phyloP scores from a whole-genome alignment of 371 early-diverging fungal genomes.

The Syncephalis plumigaleata region DNA sequence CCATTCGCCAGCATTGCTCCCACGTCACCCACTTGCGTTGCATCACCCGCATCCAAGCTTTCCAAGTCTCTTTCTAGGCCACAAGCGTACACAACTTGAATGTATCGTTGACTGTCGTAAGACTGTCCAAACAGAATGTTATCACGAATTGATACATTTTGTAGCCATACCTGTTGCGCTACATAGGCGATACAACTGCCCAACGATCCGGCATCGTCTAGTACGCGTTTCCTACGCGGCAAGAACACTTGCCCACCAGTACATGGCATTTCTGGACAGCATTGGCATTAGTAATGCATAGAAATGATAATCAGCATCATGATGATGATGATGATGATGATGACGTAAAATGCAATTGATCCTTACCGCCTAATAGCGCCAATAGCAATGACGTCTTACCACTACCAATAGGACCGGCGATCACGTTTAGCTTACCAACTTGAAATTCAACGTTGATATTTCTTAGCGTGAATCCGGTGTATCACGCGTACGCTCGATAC shows the following conservation, averaged over 20 bases:
- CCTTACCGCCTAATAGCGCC: slow-evolving; percentile 48
- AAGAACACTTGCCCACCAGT: slow-evolving; percentile 21
- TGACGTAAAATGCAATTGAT: no score
- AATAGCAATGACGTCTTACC: slow-evolving; percentile 49
- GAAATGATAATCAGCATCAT: no score
- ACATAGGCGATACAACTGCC: slow-evolving; percentile 54
- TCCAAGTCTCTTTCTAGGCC: slow-evolving; percentile 57
- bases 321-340: no score
- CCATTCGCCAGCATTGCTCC: slow-evolving; percentile 60
- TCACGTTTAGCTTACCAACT: slow-evolving; percentile 28
- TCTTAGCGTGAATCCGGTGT: slow-evolving; percentile 19
- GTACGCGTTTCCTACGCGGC: slow-evolving; percentile 17
- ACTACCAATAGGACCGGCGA: slow-evolving; percentile 37
- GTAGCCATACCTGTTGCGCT: slow-evolving; percentile 76
- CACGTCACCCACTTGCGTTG: slow-evolving; percentile 84
- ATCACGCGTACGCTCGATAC: slow-evolving; percentile 10
- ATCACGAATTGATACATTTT: slow-evolving; percentile 63
- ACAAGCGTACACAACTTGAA: slow-evolving; percentile 37
- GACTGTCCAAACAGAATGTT: slow-evolving; percentile 71
- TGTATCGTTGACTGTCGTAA: slow-evolving; percentile 42
- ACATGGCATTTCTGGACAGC: slow-evolving; percentile 32
- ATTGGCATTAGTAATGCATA: no score
- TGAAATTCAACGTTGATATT: slow-evolving; percentile 33
- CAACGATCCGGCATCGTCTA: slow-evolving; percentile 18
- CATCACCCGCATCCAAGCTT: slow-evolving; percentile 65